Evolutionary conservation across 257 asterid species (phyloP).

Genomic region (Gentiana dahurica): DNA sequence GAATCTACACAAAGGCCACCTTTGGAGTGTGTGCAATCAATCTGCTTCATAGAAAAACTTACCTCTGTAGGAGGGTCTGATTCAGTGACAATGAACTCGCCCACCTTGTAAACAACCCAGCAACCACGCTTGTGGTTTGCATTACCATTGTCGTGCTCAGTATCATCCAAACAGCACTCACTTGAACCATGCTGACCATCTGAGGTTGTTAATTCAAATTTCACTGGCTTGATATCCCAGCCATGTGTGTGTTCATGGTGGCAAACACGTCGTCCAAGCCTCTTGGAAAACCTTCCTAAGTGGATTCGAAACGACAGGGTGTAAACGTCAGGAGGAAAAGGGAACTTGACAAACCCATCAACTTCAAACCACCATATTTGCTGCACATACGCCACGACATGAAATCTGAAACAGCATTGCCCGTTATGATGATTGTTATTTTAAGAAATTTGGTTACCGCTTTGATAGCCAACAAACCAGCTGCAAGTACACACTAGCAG

Average conservation of each 20-base stretch:
- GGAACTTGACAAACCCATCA: slow-evolving; percentile 67
- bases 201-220: slow-evolving; percentile 64
- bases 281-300: slow-evolving; percentile 66
- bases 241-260: slow-evolving; percentile 85
- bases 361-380: slow-evolving; percentile 99
- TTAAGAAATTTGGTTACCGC: neutral
- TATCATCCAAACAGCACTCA: slow-evolving; percentile 60
- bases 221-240: slow-evolving; percentile 83
- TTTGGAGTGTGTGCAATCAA: slow-evolving; percentile 95
- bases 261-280: slow-evolving; percentile 80
- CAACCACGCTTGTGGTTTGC: slow-evolving; percentile 70
- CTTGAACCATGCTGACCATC: slow-evolving; percentile 77
- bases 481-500: neutral
- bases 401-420: slow-evolving; percentile 45
- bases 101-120: slow-evolving; percentile 92
- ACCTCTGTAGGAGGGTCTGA: slow-evolving; percentile 65
- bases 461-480: neutral
- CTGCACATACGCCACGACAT: slow-evolving; percentile 75
- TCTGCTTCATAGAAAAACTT: slow-evolving; percentile 85
- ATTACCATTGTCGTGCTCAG: slow-evolving; percentile 38
- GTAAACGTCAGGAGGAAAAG: slow-evolving; percentile 80
- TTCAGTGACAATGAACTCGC: slow-evolving; percentile 56
- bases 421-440: neutral
- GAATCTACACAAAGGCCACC: slow-evolving; percentile 93
- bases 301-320: slow-evolving; percentile 71